Base-by-base conservation (phyloP, 805 yeast species). In the Yueomyces sinensis region DNA sequence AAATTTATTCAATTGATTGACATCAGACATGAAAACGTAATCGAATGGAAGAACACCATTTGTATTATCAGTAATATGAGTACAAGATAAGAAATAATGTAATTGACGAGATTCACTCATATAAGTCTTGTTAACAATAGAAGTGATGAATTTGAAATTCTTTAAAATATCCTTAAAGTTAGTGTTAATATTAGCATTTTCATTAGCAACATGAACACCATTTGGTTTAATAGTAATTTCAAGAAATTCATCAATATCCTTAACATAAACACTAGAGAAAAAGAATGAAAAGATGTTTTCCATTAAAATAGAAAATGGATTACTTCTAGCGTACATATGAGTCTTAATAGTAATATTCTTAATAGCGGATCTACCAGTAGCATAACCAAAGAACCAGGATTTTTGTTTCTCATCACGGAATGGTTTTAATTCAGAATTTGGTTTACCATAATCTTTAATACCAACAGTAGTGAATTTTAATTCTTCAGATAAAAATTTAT, bases 21-120 rank as follows among this genome's bases (percentile, higher is more conserved):
- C 74, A 65, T 91, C 99, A 46, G 81, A 66, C 97, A 91, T 87
- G 61, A 73, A 83, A 19, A 83, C 94, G 51, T 69, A 82, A 42
- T 80, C 74, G 31, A 61, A 47, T 25, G 95, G 94, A 46, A 89
- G 64, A 7, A 22, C 11, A n/a, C n/a, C n/a, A 44, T 70, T 67
- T 19, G 68, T 54, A 18, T 80, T 74, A 53, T 84, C 94, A 29
- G 78, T 47, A 29, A 95, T 82, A 46, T 74, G 82, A 43, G 97
- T 82, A 50, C 87, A 68, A 2, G 94, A 80, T 50, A 89, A 65
- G 59, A 64, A 89, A 62, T 84, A 91, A 61, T 81, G 77, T 37
- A 72, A 72, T 32, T 68, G 75, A 60, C 97, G 81, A 41, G 68
- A 64, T 33, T 70, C 68, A 54, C 76, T 74, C 95, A 91, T 83